A percentile compares a stretch with the other conserved stretches of the same genome.
These are phyloP conservation scores for Cryptococcus maquisensis DNA, from an alignment of 1,284 basidiomycete genomes.

Conservation along the genomic window DNA sequence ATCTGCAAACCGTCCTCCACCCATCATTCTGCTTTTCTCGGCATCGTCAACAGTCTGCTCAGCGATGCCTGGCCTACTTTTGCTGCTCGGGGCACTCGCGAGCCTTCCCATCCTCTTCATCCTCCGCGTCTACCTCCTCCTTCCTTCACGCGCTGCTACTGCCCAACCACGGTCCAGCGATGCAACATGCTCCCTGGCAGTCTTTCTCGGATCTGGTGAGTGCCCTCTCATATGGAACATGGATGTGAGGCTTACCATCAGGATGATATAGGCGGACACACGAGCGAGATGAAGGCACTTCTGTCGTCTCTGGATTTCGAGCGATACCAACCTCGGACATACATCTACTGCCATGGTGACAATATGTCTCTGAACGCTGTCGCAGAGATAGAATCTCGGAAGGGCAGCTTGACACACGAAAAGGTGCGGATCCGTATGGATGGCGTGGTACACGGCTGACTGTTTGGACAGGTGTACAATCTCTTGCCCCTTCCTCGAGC, in stretches of 20 bases:
- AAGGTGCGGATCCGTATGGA: background rate
- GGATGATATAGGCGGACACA: slow-evolving; percentile 74
- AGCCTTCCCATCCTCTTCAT: slow-evolving; percentile 8
- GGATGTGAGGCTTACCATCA: background rate
- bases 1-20: too few species aligned
- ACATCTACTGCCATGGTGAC: slow-evolving; percentile 81
- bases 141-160: slow-evolving; percentile 11
- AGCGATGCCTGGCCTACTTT: too few species aligned
- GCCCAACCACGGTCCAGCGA: background rate
- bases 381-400: slow-evolving; percentile 58
- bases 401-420: slow-evolving; percentile 15
- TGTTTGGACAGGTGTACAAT: slow-evolving; percentile 18
- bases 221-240: background rate
- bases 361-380: slow-evolving; percentile 50
- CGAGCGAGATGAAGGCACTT: slow-evolving; percentile 77
- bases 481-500: slow-evolving; percentile 76
- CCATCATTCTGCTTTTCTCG: background rate
- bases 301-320: slow-evolving; percentile 69
- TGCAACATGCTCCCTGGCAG: slow-evolving; percentile 50
- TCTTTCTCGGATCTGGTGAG: slow-evolving; percentile 62
- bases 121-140: slow-evolving; percentile 23
- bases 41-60: too few species aligned
- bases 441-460: background rate
- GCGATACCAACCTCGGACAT: slow-evolving; percentile 72
- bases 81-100: too few species aligned